Evolutionary conservation across 2,329 filamentous ascomycete genomes (phyloP).

Genomic region (Alternaria sp.): DNA sequence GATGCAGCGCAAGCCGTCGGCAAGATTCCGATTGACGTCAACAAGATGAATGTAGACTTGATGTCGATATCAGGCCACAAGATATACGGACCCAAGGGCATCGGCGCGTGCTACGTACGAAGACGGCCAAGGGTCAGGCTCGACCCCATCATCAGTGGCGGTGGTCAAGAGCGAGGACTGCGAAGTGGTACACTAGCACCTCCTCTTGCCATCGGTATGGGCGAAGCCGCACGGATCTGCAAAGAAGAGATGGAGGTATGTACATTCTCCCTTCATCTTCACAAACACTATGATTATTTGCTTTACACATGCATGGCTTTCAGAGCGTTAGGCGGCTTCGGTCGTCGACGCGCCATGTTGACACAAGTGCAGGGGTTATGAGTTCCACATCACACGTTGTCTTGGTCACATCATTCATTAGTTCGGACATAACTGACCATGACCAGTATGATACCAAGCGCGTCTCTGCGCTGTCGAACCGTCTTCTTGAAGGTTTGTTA

Average conservation of each 20-base stretch:
- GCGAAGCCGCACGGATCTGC: conserved; percentile 92
- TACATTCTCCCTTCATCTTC: conserved; percentile 42
- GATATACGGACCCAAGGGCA: conserved; percentile 97
- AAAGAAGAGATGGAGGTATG: conserved; percentile 89
- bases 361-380: conserved; percentile 73
- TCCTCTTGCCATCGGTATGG: conserved; percentile 87
- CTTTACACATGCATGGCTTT: conserved; percentile 89
- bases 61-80: conserved; percentile 99
- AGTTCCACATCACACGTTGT: conserved; percentile 32
- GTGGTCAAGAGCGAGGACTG: conserved; percentile 93
- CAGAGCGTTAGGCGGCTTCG: conserved; percentile 63
- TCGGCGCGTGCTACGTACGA: conserved; percentile 95
- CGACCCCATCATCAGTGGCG: conserved; percentile 94
- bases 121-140: conserved; percentile 91
- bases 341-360: conserved; percentile 55
- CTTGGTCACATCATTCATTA: neutral
- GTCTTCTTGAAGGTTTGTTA: conserved; percentile 81
- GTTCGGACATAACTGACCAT: conserved; percentile 24
- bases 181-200: conserved; percentile 94
- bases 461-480: conserved; percentile 82
- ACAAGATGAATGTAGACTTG: conserved; percentile 96
- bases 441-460: conserved; percentile 88
- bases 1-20: conserved; percentile 97
- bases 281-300: conserved; percentile 74
- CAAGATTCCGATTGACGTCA: conserved; percentile 96